These are phyloP conservation scores for Cladosporium phlei DNA, from an alignment of 2,329 filamentous ascomycete species.

Conservation along the genomic window DNA sequence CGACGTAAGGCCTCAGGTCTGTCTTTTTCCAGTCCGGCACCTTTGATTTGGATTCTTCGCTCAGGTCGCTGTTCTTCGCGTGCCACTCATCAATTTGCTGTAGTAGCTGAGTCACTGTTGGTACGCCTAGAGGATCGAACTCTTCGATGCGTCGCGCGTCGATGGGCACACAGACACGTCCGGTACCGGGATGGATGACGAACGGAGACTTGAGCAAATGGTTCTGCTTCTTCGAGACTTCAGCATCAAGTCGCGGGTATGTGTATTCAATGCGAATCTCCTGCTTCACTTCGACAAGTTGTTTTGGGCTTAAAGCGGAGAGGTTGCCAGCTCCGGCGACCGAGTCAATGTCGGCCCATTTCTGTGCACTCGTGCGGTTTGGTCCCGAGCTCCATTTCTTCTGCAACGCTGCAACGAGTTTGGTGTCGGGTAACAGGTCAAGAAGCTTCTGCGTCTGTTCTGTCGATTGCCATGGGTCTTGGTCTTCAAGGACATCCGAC, in stretches of 20 bases:
- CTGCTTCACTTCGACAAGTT: conserved; percentile 83
- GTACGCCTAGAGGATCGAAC: conserved; percentile 85
- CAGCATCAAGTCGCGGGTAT: conserved; percentile 92
- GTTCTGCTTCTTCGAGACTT: conserved; percentile 96
- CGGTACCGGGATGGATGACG: conserved; percentile 91
- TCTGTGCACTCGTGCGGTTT: conserved; percentile 67
- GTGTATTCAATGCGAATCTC: conserved; percentile 97
- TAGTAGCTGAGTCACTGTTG: conserved; percentile 77
- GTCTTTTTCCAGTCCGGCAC: conserved; percentile 95
- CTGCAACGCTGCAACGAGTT: conserved; percentile 70
- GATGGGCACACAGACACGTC: conserved; percentile 92
- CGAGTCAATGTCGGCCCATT: conserved; percentile 92
- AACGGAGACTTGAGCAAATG: conserved; percentile 97
- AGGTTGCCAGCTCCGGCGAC: conserved; percentile 74
- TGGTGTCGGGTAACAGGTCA: conserved; percentile 74
- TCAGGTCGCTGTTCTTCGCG: conserved; percentile 39
- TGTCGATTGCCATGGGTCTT: conserved; percentile 75
- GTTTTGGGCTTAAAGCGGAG: conserved; percentile 52
- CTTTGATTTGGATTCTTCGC: conserved; percentile 42
- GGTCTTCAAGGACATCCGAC: conserved; percentile 70
- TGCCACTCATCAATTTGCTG: conserved; percentile 82
- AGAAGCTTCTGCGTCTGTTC: conserved; percentile 74
- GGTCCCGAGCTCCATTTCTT: conserved; percentile 89
- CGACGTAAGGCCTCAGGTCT: conserved; percentile 84
- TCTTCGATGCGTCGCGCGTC: conserved; percentile 67